A percentile compares a stretch with the other conserved stretches of the same genome.
phyloP scores from a whole-genome alignment of 495 filamentous ascomycete genomes.

The Podospora pseudoanserina region DNA sequence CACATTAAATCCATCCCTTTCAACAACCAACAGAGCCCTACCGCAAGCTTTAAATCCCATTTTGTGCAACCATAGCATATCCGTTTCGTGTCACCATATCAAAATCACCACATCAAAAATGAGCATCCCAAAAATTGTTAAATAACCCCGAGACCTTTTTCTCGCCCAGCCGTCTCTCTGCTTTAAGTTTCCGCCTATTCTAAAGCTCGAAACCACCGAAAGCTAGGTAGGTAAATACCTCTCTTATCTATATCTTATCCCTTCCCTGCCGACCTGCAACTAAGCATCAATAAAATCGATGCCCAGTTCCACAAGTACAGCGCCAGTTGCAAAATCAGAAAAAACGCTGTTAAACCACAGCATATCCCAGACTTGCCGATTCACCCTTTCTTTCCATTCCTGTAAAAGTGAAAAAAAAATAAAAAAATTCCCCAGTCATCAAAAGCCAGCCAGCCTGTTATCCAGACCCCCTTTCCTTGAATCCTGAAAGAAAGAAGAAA shows the following conservation, averaged over 20 bases:
- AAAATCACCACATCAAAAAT: too few relatives aligned
- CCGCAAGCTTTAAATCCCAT: too few relatives aligned
- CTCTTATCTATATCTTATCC: background rate
- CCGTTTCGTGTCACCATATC: too few relatives aligned
- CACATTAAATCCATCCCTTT: too few relatives aligned
- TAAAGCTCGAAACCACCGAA: background rate
- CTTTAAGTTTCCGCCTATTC: too few relatives aligned
- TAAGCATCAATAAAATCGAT: background rate
- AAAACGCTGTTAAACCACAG: background rate
- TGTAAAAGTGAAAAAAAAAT: background rate
- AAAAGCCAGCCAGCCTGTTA: background rate
- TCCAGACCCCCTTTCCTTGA: background rate
- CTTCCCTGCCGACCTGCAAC: background rate
- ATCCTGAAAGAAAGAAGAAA: background rate
- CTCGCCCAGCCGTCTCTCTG: too few relatives aligned
- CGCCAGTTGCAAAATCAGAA: background rate
- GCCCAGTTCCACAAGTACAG: background rate
- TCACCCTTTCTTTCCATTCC: background rate
- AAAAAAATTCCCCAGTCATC: background rate
- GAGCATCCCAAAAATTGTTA: too few relatives aligned
- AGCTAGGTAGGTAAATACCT: background rate
- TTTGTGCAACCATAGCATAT: too few relatives aligned
- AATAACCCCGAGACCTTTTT: too few relatives aligned
- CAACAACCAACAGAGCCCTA: too few relatives aligned
- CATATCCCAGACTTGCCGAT: background rate